These are phyloP conservation scores for Fusarium torulosum DNA, from an alignment of 2,329 filamentous ascomycete species.

Conservation along the genomic window DNA sequence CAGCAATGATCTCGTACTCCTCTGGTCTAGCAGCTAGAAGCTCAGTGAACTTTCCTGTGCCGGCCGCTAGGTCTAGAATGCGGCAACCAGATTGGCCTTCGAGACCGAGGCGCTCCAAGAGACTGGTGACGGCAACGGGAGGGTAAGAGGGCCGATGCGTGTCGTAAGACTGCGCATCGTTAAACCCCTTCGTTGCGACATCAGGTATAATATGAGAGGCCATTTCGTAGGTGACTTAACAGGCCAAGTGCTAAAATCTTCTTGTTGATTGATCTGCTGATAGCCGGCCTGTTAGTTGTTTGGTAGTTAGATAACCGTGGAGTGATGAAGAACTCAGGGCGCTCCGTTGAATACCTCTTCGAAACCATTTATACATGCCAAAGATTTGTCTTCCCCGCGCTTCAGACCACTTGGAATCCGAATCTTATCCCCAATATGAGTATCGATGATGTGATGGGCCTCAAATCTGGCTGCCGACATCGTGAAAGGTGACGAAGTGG, in stretches of 20 bases:
- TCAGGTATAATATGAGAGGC: constrained; percentile 62
- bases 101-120: constrained; percentile 69
- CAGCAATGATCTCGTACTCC: constrained; percentile 68
- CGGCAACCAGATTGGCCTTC: constrained; percentile 59
- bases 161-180: constrained; percentile 74
- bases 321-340: not conserved
- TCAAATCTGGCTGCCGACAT: constrained; percentile 30
- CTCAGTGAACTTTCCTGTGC: constrained; percentile 79
- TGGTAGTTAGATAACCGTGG: constrained; percentile 9
- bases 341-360: not conserved
- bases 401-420: constrained; percentile 3
- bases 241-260: constrained; percentile 1
- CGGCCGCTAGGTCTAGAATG: constrained; percentile 74
- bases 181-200: constrained; percentile 69
- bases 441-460: constrained; percentile 30
- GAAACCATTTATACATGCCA: constrained; percentile 37
- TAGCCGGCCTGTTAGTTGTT: not conserved
- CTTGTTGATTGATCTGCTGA: constrained; percentile 6
- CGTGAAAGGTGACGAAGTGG: constrained; percentile 26
- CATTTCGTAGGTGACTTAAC: constrained; percentile 30
- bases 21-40: constrained; percentile 70
- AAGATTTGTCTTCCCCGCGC: constrained; percentile 30
- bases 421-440: constrained; percentile 9
- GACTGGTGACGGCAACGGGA: constrained; percentile 65
- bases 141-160: constrained; percentile 76